phyloP scores from a whole-genome alignment of 1,139 yeast genomes.

The Magnusiomyces clavatus region DNA sequence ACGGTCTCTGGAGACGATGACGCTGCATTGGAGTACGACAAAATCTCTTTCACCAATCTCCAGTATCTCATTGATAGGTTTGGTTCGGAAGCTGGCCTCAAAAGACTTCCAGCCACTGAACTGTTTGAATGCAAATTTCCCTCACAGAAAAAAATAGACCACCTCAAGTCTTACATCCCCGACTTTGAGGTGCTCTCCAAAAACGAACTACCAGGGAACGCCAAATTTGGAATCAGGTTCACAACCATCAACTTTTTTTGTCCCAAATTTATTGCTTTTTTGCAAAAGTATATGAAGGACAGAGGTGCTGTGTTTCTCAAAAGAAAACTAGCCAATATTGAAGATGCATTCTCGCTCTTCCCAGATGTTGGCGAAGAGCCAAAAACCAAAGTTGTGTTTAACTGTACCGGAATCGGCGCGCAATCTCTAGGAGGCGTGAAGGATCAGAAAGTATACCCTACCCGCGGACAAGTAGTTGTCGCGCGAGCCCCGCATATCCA shows the following conservation, averaged over 20 bases:
- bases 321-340: slow-evolving; percentile 42
- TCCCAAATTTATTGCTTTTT: slow-evolving; percentile 46
- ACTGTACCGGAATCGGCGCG: slow-evolving; percentile 66
- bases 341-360: slow-evolving; percentile 41
- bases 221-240: slow-evolving; percentile 46
- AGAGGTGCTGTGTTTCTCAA: slow-evolving; percentile 46
- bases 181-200: slow-evolving; percentile 25
- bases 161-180: slow-evolving; percentile 41
- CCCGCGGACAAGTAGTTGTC: slow-evolving; percentile 64
- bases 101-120: slow-evolving; percentile 46
- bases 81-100: slow-evolving; percentile 54
- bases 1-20: slow-evolving; percentile 55
- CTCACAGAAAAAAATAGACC: slow-evolving; percentile 35
- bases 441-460: slow-evolving; percentile 50
- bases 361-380: not conserved
- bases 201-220: slow-evolving; percentile 41
- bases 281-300: slow-evolving; percentile 37
- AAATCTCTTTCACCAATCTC: slow-evolving; percentile 46
- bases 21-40: slow-evolving; percentile 45
- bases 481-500: slow-evolving; percentile 39
- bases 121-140: slow-evolving; percentile 29
- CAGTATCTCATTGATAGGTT: slow-evolving; percentile 38
- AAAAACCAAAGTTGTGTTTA: slow-evolving; percentile 45
- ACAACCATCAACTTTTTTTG: slow-evolving; percentile 62
- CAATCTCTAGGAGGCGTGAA: slow-evolving; percentile 47